These are phyloP conservation scores for Ambrosiella xylebori DNA, from an alignment of 2,329 filamentous ascomycete species.

Conservation along the genomic window DNA sequence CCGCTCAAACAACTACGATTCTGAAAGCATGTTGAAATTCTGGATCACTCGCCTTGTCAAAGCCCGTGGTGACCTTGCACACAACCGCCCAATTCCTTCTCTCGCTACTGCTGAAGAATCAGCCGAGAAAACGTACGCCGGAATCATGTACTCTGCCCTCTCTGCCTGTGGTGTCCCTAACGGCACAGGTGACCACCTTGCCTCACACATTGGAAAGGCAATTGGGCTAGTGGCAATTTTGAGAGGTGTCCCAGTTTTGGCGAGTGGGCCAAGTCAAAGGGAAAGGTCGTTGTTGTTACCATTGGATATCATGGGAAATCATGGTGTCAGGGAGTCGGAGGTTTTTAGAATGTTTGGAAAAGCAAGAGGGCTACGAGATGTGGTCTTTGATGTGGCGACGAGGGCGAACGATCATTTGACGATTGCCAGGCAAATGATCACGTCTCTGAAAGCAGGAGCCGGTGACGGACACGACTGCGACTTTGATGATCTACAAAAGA, in stretches of 20 bases:
- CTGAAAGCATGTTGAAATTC: constrained; percentile 37
- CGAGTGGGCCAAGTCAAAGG: constrained; percentile 21
- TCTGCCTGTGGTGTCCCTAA: constrained; percentile 64
- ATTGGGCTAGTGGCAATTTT: constrained; percentile 73
- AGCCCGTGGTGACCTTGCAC: constrained; percentile 66
- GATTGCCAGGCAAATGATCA: constrained; percentile 81
- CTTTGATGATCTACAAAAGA: constrained; percentile 52
- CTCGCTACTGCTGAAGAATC: constrained; percentile 67
- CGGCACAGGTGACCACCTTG: constrained; percentile 76
- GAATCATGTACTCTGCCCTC: constrained; percentile 73
- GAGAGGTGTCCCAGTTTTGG: constrained; percentile 76
- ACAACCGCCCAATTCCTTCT: constrained; percentile 63
- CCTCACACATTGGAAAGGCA: constrained; percentile 89
- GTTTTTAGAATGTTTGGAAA: constrained; percentile 63
- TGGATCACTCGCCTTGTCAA: constrained; percentile 65
- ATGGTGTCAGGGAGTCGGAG: constrained; percentile 70
- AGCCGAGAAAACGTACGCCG: constrained; percentile 88
- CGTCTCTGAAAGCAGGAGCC: constrained; percentile 55
- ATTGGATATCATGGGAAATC: constrained; percentile 73
- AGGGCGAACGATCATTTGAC: constrained; percentile 91
- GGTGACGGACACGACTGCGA: constrained; percentile 77
- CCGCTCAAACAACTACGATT: constrained; percentile 17
- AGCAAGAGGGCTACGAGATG: constrained; percentile 72
- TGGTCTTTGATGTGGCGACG: constrained; percentile 81
- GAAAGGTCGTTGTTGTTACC: constrained; percentile 54